Conservation (phyloP, 768 basidiomycete genomes). For the Phaeotremella fagi region DNA sequence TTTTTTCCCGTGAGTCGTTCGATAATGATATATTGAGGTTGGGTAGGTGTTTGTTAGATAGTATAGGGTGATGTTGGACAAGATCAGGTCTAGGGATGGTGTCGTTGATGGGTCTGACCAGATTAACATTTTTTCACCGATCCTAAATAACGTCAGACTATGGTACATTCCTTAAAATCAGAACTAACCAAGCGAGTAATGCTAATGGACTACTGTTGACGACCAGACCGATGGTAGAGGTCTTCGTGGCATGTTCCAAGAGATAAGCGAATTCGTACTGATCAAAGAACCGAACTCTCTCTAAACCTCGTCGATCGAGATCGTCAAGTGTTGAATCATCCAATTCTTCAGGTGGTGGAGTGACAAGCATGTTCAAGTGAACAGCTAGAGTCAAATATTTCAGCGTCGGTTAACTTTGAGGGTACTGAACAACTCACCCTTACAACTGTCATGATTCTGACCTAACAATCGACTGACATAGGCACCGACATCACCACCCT, state of each 20-base stretch:
- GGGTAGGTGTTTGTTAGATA: slow-evolving; percentile 41
- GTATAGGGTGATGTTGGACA: slow-evolving; percentile 36
- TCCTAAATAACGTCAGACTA: slow-evolving; percentile 29
- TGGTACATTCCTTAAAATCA: no score
- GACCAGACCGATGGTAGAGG: slow-evolving; percentile 33
- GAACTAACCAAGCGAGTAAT: slow-evolving; percentile 42
- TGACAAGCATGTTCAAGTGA: no score
- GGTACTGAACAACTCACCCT: no score
- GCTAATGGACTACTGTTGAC: slow-evolving; percentile 33
- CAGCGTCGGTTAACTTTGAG: no score
- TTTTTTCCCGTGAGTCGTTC: no score
- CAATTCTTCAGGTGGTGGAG: slow-evolving; percentile 5
- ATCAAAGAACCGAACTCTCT: no score
- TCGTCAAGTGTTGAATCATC: not conserved
- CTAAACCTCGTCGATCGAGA: no score
- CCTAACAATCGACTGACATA: slow-evolving; percentile 21
- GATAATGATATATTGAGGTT: slow-evolving; percentile 37
- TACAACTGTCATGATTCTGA: no score
- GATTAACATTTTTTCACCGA: slow-evolving; percentile 45
- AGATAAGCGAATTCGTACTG: slow-evolving; percentile 24
- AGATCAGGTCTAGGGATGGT: slow-evolving; percentile 28
- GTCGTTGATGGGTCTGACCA: slow-evolving; percentile 38
- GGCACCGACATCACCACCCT: slow-evolving; percentile 43
- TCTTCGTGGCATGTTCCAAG: slow-evolving; percentile 34
- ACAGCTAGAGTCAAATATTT: no score